A percentile compares a stretch with the other conserved stretches of the same genome.
phyloP scores from a whole-genome alignment of 192 early-diverging fungal genomes.

The Backusella tarrabulga region DNA sequence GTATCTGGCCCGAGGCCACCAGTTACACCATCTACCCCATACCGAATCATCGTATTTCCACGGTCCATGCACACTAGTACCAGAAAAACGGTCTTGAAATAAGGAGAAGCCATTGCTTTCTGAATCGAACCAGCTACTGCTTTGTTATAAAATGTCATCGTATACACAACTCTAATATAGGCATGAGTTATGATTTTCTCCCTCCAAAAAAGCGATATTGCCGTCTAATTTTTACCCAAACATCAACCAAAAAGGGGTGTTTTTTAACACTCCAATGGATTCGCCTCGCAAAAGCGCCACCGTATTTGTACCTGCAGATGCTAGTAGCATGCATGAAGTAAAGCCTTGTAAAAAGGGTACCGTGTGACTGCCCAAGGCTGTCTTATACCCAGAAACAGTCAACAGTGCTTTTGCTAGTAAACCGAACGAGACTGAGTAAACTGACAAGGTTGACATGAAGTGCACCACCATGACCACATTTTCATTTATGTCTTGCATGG shows the following conservation, averaged over 20 bases:
- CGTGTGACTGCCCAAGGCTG: background rate
- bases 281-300: background rate
- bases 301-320: background rate
- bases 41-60: background rate
- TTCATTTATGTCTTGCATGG: background rate
- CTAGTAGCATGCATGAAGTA: background rate
- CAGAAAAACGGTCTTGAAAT: background rate
- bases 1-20: background rate
- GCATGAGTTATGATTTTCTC: background rate
- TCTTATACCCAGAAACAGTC: background rate
- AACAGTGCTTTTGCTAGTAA: background rate
- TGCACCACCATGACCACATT: background rate
- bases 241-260: background rate
- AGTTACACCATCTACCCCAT: background rate
- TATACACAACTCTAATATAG: background rate
- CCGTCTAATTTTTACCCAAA: background rate
- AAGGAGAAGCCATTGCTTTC: background rate
- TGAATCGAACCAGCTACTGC: background rate
- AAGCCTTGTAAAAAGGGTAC: background rate
- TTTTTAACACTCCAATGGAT: background rate
- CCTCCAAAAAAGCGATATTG: too few relatives aligned
- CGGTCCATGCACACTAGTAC: background rate
- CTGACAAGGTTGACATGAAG: background rate
- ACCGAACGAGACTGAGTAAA: background rate
- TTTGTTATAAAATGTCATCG: background rate